Evolutionary conservation across 441 rosid genomes (phyloP).

Genomic region (Breynia disticha): DNA sequence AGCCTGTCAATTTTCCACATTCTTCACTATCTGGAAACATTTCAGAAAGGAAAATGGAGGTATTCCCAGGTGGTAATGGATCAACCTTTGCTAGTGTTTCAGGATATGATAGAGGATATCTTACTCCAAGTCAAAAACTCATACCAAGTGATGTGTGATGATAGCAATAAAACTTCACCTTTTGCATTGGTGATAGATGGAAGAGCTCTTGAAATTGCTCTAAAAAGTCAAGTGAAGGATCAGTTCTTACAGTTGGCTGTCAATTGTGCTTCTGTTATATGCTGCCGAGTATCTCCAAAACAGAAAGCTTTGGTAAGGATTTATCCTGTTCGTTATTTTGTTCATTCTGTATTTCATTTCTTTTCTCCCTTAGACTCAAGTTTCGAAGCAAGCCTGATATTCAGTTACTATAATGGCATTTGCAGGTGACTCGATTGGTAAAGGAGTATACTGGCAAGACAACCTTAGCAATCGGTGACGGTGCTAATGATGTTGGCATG

Average conservation of each 20-base stretch:
- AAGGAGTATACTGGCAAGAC: slow-evolving; percentile 49
- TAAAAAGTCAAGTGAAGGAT: slow-evolving; percentile 36
- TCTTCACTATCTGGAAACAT: too few species aligned
- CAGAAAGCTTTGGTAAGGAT: slow-evolving; percentile 57
- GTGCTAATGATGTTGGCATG: slow-evolving; percentile 86
- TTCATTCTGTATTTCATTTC: background rate
- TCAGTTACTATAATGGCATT: background rate
- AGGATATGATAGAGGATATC: slow-evolving; percentile 41
- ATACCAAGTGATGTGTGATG: slow-evolving; percentile 27
- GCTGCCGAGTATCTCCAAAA: slow-evolving; percentile 69
- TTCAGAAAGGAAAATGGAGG: too few species aligned
- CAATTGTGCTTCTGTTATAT: slow-evolving; percentile 57
- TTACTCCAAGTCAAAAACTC: slow-evolving; percentile 34
- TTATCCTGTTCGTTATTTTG: background rate
- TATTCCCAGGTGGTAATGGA: slow-evolving; percentile 8
- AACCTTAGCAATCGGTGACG: slow-evolving; percentile 65
- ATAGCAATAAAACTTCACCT: slow-evolving; percentile 28
- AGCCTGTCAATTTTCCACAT: too few species aligned
- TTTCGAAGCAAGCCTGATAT: background rate
- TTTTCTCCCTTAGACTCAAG: too few species aligned
- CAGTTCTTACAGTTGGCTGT: slow-evolving; percentile 49
- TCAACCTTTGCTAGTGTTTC: slow-evolving; percentile 17
- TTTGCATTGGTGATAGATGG: slow-evolving; percentile 59
- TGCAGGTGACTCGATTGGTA: slow-evolving; percentile 51
- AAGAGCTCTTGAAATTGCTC: slow-evolving; percentile 40